Conservation (phyloP, 257 asterid species). For the Solanum peruvianum region DNA sequence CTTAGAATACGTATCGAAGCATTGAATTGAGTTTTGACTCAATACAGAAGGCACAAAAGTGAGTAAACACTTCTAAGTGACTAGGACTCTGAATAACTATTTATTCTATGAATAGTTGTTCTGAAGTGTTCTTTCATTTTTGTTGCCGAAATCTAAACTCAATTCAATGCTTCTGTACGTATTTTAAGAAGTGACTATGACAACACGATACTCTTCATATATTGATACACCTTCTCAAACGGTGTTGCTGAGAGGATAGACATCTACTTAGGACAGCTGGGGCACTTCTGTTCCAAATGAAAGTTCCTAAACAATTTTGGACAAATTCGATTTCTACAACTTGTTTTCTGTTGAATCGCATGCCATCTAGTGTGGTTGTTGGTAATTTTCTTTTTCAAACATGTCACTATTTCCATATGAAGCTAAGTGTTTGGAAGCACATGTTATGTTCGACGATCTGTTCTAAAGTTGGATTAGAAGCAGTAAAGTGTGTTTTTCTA, state of each 20-base stretch:
- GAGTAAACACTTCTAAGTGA: not conserved
- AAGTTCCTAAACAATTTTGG: not conserved
- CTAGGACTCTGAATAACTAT: not conserved
- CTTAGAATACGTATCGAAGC: too few relatives aligned
- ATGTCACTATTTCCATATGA: not conserved
- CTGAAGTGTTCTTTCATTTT: not conserved
- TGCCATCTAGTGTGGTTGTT: not conserved
- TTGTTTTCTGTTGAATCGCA: not conserved
- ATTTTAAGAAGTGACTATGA: not conserved
- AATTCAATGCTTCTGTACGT: not conserved
- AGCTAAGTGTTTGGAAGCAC: not conserved
- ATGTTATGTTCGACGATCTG: not conserved
- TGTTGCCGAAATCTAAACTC: not conserved
- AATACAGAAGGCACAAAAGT: not conserved
- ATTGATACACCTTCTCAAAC: not conserved
- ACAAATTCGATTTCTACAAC: not conserved
- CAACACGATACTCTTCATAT: not conserved
- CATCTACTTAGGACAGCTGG: not conserved
- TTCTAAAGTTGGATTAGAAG: not conserved
- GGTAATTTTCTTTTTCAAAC: not conserved
- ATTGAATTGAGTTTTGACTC: too few relatives aligned
- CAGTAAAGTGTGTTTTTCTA: not conserved
- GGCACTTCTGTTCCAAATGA: not conserved
- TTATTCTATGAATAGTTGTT: not conserved
- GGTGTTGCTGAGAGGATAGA: not conserved